These are phyloP conservation scores for Ceratocystis cubensis DNA, from an alignment of 2,329 filamentous ascomycete species.

Conservation along the genomic window DNA sequence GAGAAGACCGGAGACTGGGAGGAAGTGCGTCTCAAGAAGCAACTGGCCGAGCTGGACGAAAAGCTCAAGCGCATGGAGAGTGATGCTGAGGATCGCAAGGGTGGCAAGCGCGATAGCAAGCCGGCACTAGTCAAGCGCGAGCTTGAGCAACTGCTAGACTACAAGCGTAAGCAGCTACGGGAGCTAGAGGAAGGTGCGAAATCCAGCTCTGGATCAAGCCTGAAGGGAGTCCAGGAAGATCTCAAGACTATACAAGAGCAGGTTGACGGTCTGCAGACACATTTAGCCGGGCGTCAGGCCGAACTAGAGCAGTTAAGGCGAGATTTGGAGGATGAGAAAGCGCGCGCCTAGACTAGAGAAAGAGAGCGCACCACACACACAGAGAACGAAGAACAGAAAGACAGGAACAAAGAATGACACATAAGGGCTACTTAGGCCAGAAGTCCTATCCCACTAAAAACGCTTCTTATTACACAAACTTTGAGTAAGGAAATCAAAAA, in stretches of 20 bases:
- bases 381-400: neutral
- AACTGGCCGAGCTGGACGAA: constrained; percentile 75
- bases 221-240: constrained; percentile 74
- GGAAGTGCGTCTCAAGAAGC: constrained; percentile 86
- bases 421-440: neutral
- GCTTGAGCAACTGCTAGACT: constrained; percentile 85
- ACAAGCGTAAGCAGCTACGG: constrained; percentile 70
- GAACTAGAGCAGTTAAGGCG: constrained; percentile 62
- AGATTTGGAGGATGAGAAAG: constrained; percentile 80
- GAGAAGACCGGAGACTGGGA: constrained; percentile 93
- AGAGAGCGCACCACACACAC: constrained; percentile 3
- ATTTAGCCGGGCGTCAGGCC: constrained; percentile 64
- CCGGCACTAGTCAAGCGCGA: constrained; percentile 89
- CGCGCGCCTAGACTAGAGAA: constrained; percentile 31
- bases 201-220: constrained; percentile 47
- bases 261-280: constrained; percentile 75
- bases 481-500: neutral
- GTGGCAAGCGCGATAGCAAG: constrained; percentile 60
- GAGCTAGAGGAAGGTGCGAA: constrained; percentile 62
- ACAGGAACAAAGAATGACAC: neutral
- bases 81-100: constrained; percentile 50
- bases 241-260: constrained; percentile 85
- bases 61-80: constrained; percentile 76
- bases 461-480: neutral
- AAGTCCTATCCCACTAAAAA: neutral